phyloP scores from a whole-genome alignment of 495 filamentous ascomycete species.

The Lophiotrema nucula region DNA sequence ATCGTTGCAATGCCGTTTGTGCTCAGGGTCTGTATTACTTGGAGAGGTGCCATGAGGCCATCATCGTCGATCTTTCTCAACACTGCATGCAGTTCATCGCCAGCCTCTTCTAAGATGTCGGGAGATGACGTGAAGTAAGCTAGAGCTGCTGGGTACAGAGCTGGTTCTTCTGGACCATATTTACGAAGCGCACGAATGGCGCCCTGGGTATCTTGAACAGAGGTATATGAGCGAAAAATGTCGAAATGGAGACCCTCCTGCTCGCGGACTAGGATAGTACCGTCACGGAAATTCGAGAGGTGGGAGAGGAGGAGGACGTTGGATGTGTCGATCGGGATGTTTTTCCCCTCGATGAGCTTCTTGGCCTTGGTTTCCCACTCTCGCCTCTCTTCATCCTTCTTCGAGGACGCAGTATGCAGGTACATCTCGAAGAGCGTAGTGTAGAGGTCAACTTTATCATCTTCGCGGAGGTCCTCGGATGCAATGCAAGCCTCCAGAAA shows the following conservation, averaged over 20 bases:
- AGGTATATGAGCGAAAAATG: constrained; percentile 95
- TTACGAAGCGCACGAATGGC: constrained; percentile 85
- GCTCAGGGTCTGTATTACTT: constrained; percentile 91
- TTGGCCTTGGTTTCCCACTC: constrained; percentile 91
- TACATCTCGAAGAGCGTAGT: constrained; percentile 99
- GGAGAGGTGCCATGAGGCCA: constrained; percentile 90
- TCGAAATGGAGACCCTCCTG: constrained; percentile 89
- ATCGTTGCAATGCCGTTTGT: constrained; percentile 87
- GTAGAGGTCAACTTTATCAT: constrained; percentile 81
- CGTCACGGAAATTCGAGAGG: constrained; percentile 83
- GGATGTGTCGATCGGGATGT: constrained; percentile 85
- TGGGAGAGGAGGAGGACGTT: constrained; percentile 92
- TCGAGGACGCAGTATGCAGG: constrained; percentile 77
- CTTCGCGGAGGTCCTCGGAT: constrained; percentile 62
- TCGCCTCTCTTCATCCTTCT: constrained; percentile 66
- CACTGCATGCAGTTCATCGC: constrained; percentile 76
- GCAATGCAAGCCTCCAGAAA: constrained; percentile 84
- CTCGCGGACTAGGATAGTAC: constrained; percentile 88
- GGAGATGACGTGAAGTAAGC: constrained; percentile 89
- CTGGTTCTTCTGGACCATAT: constrained; percentile 88
- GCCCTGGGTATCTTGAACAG: constrained; percentile 85
- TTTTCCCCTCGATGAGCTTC: constrained; percentile 71
- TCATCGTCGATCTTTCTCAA: constrained; percentile 84
- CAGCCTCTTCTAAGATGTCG: constrained; percentile 79
- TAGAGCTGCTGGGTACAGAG: constrained; percentile 88